Percentiles rank a stretch among this genome's conserved stretches.
These are phyloP conservation scores for Gryganskiella cystojenkinii DNA, from an alignment of 192 early-diverging fungal species.

Conservation along the genomic window DNA sequence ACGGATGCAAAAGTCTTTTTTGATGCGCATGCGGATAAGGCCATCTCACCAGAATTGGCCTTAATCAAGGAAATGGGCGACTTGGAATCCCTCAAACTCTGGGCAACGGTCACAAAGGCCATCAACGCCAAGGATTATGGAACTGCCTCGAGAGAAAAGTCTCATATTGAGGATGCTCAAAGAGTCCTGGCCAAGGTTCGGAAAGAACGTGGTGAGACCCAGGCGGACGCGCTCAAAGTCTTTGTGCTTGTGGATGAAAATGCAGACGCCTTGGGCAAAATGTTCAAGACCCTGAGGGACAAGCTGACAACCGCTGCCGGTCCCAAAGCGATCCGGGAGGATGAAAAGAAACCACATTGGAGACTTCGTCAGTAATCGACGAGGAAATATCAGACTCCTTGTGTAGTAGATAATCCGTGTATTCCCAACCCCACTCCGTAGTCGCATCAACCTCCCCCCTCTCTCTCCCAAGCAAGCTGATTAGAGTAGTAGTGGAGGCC, in stretches of 20 bases:
- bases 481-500: too few species aligned
- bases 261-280: slow-evolving; percentile 16
- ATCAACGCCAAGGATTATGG: slow-evolving; percentile 72
- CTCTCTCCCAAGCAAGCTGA: too few species aligned
- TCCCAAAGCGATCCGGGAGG: slow-evolving; percentile 32
- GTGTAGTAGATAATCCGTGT: too few species aligned
- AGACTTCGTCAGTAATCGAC: slow-evolving; percentile 23
- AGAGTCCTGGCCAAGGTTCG: slow-evolving; percentile 72
- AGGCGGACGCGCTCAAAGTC: slow-evolving; percentile 32
- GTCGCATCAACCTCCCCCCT: neutral
- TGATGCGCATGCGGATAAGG: slow-evolving; percentile 63
- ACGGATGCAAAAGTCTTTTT: slow-evolving; percentile 56
- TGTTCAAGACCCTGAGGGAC: slow-evolving; percentile 6
- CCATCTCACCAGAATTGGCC: slow-evolving; percentile 65
- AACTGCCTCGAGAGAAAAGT: slow-evolving; percentile 74
- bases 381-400: too few species aligned
- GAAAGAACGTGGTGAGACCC: slow-evolving; percentile 55
- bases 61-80: slow-evolving; percentile 68
- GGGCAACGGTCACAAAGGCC: slow-evolving; percentile 74
- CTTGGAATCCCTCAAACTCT: slow-evolving; percentile 77
- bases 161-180: slow-evolving; percentile 74
- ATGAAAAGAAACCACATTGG: slow-evolving; percentile 38
- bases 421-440: too few species aligned
- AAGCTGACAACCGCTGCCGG: slow-evolving; percentile 18
- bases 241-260: slow-evolving; percentile 31